Evolutionary conservation across 768 basidiomycete species (phyloP).

Genomic region (Dentipellis sp.): DNA sequence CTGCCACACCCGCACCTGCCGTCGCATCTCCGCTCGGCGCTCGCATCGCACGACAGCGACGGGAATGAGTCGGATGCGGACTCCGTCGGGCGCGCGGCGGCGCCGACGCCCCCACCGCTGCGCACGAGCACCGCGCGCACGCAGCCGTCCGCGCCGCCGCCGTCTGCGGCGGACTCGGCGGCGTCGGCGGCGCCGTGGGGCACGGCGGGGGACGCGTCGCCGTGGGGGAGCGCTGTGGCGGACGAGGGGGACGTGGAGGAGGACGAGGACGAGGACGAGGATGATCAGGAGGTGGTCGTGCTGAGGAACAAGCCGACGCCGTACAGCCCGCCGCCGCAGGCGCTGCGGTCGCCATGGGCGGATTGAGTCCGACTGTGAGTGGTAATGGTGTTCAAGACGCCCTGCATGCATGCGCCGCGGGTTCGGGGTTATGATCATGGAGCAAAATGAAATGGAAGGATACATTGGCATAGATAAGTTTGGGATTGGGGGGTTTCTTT

Average conservation of each 20-base stretch:
- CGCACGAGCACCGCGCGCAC: background rate
- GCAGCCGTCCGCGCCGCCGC: constrained; percentile 9
- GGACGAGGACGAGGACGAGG: no score
- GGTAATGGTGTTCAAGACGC: no score
- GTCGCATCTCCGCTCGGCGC: constrained; percentile 4
- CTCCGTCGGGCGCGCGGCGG: background rate
- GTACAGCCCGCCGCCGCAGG: constrained; percentile 4
- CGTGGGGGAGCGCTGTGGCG: background rate
- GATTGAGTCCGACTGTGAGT: background rate
- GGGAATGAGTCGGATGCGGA: background rate
- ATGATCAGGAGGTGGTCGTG: no score
- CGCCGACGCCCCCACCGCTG: background rate
- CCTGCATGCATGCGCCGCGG: no score
- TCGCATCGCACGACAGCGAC: background rate
- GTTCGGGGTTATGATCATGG: no score
- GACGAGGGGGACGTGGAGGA: no score
- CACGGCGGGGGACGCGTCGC: background rate
- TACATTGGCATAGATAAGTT: no score
- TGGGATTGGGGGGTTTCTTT: no score
- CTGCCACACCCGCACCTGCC: constrained; percentile 11
- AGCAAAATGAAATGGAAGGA: no score
- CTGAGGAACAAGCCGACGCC: background rate
- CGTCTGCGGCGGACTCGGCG: constrained; percentile 11
- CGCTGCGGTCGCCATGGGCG: constrained; percentile 5
- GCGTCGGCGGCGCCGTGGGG: constrained; percentile 10